Conservation (phyloP, 495 filamentous ascomycete species). For the Penicillium tannophilum region DNA sequence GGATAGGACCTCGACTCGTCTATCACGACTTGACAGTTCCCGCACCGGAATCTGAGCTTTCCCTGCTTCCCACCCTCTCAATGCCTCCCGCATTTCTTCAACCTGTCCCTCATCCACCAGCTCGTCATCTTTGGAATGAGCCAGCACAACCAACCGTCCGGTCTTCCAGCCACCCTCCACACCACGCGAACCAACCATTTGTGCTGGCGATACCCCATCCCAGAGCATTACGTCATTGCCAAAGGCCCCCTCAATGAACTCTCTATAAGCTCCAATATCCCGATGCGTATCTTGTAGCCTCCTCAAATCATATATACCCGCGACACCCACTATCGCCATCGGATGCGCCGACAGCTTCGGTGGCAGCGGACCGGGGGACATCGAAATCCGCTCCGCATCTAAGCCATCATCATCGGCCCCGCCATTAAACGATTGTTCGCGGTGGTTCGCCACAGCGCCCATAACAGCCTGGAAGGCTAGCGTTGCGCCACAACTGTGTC, state of each 20-base stretch:
- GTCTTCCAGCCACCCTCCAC: slow-evolving; percentile 42
- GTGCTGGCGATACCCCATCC: slow-evolving; percentile 55
- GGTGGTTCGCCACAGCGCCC: slow-evolving; percentile 32
- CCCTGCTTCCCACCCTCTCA: slow-evolving; percentile 34
- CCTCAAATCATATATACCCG: slow-evolving; percentile 68
- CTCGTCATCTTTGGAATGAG: slow-evolving; percentile 61
- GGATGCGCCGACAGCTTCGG: slow-evolving; percentile 34
- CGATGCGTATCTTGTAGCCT: slow-evolving; percentile 51
- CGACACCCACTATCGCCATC: slow-evolving; percentile 59
- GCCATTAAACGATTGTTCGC: slow-evolving; percentile 21
- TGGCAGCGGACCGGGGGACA: slow-evolving; percentile 24
- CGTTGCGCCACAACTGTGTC: slow-evolving; percentile 77
- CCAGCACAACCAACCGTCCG: slow-evolving; percentile 56
- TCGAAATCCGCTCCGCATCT: slow-evolving; percentile 16
- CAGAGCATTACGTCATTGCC: slow-evolving; percentile 53
- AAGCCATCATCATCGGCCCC: slow-evolving; percentile 9
- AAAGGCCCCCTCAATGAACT: slow-evolving; percentile 66
- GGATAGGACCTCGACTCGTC: slow-evolving; percentile 38
- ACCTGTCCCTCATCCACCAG: slow-evolving; percentile 59
- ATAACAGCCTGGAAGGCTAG: slow-evolving; percentile 71
- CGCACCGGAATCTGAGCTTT: slow-evolving; percentile 31
- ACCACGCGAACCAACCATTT: slow-evolving; percentile 33
- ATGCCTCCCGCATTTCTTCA: slow-evolving; percentile 45
- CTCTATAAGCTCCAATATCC: slow-evolving; percentile 53
- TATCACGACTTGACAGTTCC: slow-evolving; percentile 46